Percentiles rank a stretch among this genome's conserved stretches.
Conservation (phyloP, 768 basidiomycete genomes). For the Serendipita sp. region DNA sequence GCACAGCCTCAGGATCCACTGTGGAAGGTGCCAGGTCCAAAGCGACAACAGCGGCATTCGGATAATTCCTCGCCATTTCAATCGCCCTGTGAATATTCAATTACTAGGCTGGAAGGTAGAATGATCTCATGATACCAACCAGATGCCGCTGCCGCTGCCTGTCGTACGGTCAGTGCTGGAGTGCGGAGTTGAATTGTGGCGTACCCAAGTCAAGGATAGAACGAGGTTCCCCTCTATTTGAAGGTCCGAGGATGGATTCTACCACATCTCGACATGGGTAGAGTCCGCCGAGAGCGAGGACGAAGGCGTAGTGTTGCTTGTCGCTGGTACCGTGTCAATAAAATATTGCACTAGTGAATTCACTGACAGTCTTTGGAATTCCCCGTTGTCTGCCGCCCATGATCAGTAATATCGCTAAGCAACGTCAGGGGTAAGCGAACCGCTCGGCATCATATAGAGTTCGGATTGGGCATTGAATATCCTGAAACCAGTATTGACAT, state of each 20-base stretch:
- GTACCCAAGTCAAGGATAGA: neutral
- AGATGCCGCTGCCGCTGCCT: conserved; percentile 1
- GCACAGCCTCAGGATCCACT: neutral
- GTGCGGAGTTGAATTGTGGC: neutral
- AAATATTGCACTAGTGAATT: neutral
- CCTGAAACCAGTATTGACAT: neutral
- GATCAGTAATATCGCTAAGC: neutral
- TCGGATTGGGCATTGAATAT: neutral
- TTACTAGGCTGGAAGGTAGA: neutral
- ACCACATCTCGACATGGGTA: neutral
- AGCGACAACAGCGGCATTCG: neutral
- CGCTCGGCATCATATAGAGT: conserved; percentile 1
- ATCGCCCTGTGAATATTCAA: neutral
- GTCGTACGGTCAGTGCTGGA: neutral
- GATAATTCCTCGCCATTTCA: neutral
- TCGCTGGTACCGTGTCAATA: neutral
- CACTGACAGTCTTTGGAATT: conserved; percentile 2
- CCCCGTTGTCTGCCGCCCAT: neutral
- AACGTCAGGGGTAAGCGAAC: neutral
- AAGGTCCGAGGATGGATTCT: neutral
- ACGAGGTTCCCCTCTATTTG: neutral
- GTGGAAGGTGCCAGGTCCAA: neutral
- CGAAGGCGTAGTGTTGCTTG: conserved; percentile 5
- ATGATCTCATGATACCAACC: neutral
- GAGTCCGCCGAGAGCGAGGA: neutral